These are phyloP conservation scores for Solidago caesia DNA, from an alignment of 129 eudicot genomes.

Conservation along the genomic window DNA sequence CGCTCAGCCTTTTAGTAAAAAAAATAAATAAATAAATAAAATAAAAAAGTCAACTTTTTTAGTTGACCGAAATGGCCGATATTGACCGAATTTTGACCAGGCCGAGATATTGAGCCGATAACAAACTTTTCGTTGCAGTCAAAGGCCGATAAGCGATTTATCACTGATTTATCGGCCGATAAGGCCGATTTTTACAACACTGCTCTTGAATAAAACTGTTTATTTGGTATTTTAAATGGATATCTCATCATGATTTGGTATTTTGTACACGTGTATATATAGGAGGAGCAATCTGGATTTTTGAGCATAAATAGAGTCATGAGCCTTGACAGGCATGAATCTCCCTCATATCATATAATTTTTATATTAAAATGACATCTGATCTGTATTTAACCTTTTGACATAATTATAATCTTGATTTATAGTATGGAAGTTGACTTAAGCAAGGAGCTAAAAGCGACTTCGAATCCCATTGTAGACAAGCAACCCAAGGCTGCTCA, in stretches of 20 bases:
- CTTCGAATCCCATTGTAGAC: constrained; percentile 45
- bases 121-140: no score
- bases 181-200: no score
- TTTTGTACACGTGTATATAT: constrained; percentile 17
- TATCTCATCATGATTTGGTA: constrained; percentile 14
- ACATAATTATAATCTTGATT: constrained; percentile 17
- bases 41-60: no score
- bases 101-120: no score
- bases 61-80: no score
- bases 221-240: background rate
- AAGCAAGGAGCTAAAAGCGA: constrained; percentile 70
- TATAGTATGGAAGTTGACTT: constrained; percentile 84
- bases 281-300: constrained; percentile 94
- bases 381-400: constrained; percentile 4
- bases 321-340: constrained; percentile 80
- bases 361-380: background rate
- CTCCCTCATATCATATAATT: background rate
- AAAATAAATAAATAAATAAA: no score
- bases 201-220: no score
- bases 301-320: constrained; percentile 82
- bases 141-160: no score
- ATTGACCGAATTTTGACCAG: no score
- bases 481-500: constrained; percentile 47
- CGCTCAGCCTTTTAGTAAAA: no score
- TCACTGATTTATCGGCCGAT: no score